Evolutionary conservation across 352 stramenopile species (phyloP).

Genomic region (Pythium brachiatum): DNA sequence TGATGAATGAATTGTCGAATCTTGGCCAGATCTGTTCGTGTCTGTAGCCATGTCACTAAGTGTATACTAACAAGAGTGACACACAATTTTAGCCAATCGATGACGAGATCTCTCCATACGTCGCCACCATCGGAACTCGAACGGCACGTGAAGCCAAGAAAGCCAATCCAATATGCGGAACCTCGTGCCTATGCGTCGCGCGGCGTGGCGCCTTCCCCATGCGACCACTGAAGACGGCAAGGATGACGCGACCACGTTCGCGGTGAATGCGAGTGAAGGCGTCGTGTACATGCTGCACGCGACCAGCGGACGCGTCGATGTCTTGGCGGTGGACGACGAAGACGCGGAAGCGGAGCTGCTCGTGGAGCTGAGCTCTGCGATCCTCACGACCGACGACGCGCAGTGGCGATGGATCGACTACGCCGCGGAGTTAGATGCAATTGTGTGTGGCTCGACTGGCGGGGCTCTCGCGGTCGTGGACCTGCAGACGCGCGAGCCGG

Average conservation of each 20-base stretch:
- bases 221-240: not conserved
- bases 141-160: not conserved
- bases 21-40: not conserved
- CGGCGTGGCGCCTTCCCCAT: slow-evolving; percentile 35
- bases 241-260: slow-evolving; percentile 20
- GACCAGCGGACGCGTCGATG: slow-evolving; percentile 20
- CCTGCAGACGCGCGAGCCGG: slow-evolving; percentile 38
- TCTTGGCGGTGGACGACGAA: slow-evolving; percentile 20
- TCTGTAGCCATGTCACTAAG: not conserved
- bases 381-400: slow-evolving; percentile 13
- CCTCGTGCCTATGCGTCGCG: slow-evolving; percentile 50
- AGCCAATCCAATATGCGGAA: slow-evolving; percentile 43
- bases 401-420: slow-evolving; percentile 67
- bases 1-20: not conserved
- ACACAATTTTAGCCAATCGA: slow-evolving; percentile 13
- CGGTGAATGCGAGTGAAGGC: slow-evolving; percentile 34
- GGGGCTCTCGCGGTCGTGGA: slow-evolving; percentile 53
- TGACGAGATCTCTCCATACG: not conserved
- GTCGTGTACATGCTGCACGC: slow-evolving; percentile 24
- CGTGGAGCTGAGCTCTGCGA: slow-evolving; percentile 31
- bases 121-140: not conserved
- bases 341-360: slow-evolving; percentile 30
- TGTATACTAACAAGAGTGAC: not conserved
- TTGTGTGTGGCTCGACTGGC: slow-evolving; percentile 52
- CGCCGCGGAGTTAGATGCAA: slow-evolving; percentile 50